Evolutionary conservation across 768 basidiomycete species (phyloP).

Genomic region (Gloeophyllum trabeum): DNA sequence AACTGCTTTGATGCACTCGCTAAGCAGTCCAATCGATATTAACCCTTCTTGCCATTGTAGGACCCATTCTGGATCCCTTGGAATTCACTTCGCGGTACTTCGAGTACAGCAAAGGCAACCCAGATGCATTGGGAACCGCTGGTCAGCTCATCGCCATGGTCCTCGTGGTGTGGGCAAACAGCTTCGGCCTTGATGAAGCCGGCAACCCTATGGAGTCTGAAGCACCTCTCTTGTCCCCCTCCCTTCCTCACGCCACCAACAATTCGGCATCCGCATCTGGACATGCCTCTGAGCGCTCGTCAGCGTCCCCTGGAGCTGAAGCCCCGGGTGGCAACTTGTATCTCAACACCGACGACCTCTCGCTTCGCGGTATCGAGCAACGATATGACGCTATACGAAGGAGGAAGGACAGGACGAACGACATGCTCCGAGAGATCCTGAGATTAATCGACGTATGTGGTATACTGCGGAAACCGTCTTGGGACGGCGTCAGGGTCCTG

Average conservation of each 20-base stretch:
- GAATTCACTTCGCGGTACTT: slow-evolving; percentile 71
- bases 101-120: slow-evolving; percentile 48
- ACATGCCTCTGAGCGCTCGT: background rate
- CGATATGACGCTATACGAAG: slow-evolving; percentile 21
- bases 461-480: slow-evolving; percentile 68
- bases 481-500: slow-evolving; percentile 79
- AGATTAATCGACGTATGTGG: slow-evolving; percentile 72
- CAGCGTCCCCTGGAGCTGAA: background rate
- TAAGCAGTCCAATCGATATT: background rate
- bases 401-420: slow-evolving; percentile 45
- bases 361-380: too few species aligned
- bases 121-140: slow-evolving; percentile 52
- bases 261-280: background rate
- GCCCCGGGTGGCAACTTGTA: background rate
- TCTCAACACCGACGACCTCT: slow-evolving; percentile 9
- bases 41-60: slow-evolving; percentile 26
- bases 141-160: slow-evolving; percentile 71
- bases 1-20: background rate
- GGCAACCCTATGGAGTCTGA: slow-evolving; percentile 37
- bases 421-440: slow-evolving; percentile 69
- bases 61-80: slow-evolving; percentile 72
- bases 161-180: slow-evolving; percentile 81
- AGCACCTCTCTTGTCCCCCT: background rate
- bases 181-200: slow-evolving; percentile 77
- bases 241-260: background rate